Percentiles rank a stretch among this genome's conserved stretches.
Conservation (phyloP, 2,329 filamentous ascomycete species). For the Neofusicoccum sp. region DNA sequence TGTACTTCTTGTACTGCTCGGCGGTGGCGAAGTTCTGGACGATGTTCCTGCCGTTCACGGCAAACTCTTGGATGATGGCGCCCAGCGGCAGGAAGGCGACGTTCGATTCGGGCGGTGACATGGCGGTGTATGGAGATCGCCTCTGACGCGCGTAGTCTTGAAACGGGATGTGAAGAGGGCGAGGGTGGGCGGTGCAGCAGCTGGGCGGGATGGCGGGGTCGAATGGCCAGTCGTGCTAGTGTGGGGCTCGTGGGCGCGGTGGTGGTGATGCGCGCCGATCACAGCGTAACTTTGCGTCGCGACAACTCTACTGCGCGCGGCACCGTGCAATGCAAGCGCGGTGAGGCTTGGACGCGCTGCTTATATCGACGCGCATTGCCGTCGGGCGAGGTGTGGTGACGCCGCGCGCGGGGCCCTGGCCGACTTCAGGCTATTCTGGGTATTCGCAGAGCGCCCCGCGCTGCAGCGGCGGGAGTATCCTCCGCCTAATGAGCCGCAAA, state of each 20-base stretch:
- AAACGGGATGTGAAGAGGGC: not conserved
- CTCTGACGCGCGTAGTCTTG: constrained; percentile 1
- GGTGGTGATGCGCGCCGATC: constrained; percentile 13
- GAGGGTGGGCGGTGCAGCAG: not conserved
- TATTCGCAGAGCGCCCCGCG: constrained; percentile 5
- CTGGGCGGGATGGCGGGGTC: constrained; percentile 11
- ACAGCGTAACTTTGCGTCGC: constrained; percentile 13
- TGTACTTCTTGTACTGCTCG: constrained; percentile 72
- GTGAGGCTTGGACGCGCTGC: not conserved
- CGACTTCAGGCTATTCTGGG: constrained; percentile 11
- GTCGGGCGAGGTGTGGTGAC: constrained; percentile 9
- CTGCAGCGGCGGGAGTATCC: constrained; percentile 7
- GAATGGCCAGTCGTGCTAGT: not conserved
- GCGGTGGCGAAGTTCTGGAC: constrained; percentile 80
- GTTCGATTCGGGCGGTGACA: constrained; percentile 14
- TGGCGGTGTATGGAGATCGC: not conserved
- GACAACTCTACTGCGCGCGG: constrained; percentile 6
- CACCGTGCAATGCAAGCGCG: not conserved
- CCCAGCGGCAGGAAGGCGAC: constrained; percentile 66
- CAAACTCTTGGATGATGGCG: constrained; percentile 78
- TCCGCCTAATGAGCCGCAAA: constrained; percentile 7
- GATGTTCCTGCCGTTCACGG: constrained; percentile 76
- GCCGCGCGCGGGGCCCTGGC: not conserved
- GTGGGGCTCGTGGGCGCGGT: not conserved
- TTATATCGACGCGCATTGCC: not conserved